These are phyloP conservation scores for Albugo laibachii DNA, from an alignment of 352 stramenopile species.

Conservation along the genomic window DNA sequence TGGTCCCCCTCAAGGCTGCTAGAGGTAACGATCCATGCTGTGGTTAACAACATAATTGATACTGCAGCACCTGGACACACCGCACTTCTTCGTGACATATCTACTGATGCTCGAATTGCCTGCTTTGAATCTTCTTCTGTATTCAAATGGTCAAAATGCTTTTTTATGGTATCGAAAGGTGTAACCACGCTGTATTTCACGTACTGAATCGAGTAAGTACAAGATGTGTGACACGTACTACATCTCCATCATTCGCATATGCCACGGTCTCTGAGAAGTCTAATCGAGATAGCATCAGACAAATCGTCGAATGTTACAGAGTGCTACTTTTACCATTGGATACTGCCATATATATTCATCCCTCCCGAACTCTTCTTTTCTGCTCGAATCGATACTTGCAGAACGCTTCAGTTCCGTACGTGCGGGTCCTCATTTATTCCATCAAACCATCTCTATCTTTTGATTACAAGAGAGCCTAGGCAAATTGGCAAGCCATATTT, in stretches of 20 bases:
- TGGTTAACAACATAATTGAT: conserved; percentile 43
- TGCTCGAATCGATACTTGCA: too few species aligned
- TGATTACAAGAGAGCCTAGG: conserved; percentile 51
- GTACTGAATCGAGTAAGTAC: conserved; percentile 49
- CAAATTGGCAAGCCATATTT: conserved; percentile 53
- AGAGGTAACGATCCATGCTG: conserved; percentile 54
- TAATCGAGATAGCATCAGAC: too few species aligned
- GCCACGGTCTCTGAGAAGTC: too few species aligned
- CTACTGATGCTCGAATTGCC: conserved; percentile 8
- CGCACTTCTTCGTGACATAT: conserved; percentile 44
- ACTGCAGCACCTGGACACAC: conserved; percentile 50
- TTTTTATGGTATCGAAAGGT: conserved; percentile 40
- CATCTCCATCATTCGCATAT: conserved; percentile 20
- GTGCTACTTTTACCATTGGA: too few species aligned
- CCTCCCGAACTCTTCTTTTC: too few species aligned
- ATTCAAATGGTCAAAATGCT: conserved; percentile 2
- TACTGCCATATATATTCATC: too few species aligned
- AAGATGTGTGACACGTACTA: conserved; percentile 34
- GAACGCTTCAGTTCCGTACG: too few species aligned
- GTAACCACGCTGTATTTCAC: conserved; percentile 52
- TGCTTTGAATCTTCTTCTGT: too few species aligned
- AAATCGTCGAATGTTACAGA: too few species aligned
- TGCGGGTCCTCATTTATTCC: too few species aligned
- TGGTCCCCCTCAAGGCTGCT: conserved; percentile 57
- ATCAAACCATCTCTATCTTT: conserved; percentile 21